Evolutionary conservation across 495 filamentous ascomycete species (phyloP).

Genomic region (Trichocladium antarcticum): DNA sequence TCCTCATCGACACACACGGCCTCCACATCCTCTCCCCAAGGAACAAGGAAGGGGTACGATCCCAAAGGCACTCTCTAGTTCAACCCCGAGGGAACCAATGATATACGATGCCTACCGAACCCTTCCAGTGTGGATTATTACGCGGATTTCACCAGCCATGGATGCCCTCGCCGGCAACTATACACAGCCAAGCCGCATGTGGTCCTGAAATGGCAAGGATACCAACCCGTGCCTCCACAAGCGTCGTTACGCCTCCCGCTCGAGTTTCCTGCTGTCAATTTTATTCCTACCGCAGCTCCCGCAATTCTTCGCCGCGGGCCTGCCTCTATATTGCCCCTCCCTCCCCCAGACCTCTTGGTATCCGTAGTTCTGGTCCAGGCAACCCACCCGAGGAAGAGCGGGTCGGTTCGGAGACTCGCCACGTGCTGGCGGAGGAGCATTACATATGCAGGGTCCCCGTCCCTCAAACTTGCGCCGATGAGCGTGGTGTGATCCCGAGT

Average conservation of each 20-base stretch:
- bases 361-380: no score
- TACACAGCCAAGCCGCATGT: not conserved
- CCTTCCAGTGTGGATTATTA: no score
- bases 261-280: slow-evolving; percentile 1
- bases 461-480: not conserved
- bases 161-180: not conserved
- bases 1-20: not conserved
- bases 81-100: not conserved
- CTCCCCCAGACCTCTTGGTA: not conserved
- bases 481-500: slow-evolving; percentile 4
- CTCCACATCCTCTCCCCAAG: no score
- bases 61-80: no score
- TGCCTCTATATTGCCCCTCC: not conserved
- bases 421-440: not conserved
- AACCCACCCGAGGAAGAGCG: not conserved
- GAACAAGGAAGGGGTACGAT: no score
- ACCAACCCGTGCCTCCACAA: slow-evolving; percentile 3
- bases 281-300: not conserved
- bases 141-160: no score
- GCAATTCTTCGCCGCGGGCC: not conserved
- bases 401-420: not conserved
- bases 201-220: not conserved
- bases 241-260: not conserved
- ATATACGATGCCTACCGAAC: not conserved
- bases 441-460: slow-evolving; percentile 13